Evolutionary conservation across 1,139 yeast species (phyloP).

Genomic region (Yamadazyma siamensis): DNA sequence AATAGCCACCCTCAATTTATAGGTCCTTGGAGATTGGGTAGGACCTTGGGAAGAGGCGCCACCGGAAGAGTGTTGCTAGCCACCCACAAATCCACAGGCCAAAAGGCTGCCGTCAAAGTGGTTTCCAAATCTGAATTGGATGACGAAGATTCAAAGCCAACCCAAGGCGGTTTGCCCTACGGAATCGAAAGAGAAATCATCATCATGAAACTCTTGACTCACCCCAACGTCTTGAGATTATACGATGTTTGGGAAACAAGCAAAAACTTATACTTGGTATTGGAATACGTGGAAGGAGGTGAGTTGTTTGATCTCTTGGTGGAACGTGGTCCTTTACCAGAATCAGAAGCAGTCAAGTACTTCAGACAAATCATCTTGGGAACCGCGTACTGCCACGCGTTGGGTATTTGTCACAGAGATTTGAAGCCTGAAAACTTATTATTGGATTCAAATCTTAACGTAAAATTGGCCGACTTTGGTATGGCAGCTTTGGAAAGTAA

Average conservation of each 20-base stretch:
- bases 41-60: conserved; percentile 78
- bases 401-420: conserved; percentile 80
- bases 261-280: conserved; percentile 66
- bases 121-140: conserved; percentile 62
- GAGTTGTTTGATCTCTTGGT: conserved; percentile 74
- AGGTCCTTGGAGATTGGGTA: conserved; percentile 81
- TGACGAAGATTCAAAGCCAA: conserved; percentile 29
- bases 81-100: conserved; percentile 64
- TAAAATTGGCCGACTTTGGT: conserved; percentile 81
- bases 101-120: conserved; percentile 77
- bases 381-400: conserved; percentile 78
- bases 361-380: conserved; percentile 75
- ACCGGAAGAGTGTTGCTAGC: conserved; percentile 78
- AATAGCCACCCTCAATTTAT: conserved; percentile 42
- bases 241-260: conserved; percentile 86
- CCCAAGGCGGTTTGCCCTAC: conserved; percentile 58
- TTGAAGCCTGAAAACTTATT: conserved; percentile 75
- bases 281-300: conserved; percentile 83
- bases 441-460: conserved; percentile 61
- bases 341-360: conserved; percentile 67
- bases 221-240: conserved; percentile 70
- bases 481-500: conserved; percentile 83
- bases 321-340: conserved; percentile 78
- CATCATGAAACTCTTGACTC: conserved; percentile 75
- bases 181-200: conserved; percentile 83